Evolutionary conservation across 2,329 filamentous ascomycete species (phyloP).

Genomic region (Madurella mycetomatis): DNA sequence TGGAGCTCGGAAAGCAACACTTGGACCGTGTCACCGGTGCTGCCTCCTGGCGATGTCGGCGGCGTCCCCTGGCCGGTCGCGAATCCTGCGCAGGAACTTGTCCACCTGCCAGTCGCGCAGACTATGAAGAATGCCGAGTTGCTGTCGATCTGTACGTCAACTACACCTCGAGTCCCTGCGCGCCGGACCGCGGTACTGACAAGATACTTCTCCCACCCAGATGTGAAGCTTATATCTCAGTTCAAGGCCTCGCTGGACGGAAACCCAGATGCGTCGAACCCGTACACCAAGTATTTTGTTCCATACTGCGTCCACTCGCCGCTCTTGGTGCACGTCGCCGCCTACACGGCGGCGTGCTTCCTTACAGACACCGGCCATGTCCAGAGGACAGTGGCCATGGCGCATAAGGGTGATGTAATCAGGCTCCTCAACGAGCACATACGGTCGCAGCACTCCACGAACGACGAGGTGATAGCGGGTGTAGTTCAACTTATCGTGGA

Average conservation of each 20-base stretch:
- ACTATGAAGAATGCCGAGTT: conserved; percentile 41
- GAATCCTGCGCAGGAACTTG: conserved; percentile 31
- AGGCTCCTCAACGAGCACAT: conserved; percentile 46
- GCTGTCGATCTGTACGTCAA: conserved; percentile 42
- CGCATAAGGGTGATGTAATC: conserved; percentile 41
- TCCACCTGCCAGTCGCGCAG: conserved; percentile 36
- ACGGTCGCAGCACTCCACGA: conserved; percentile 33
- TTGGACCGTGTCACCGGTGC: conserved; percentile 18
- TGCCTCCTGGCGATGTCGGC: background rate
- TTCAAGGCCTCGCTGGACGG: conserved; percentile 50
- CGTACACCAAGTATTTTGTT: conserved; percentile 45
- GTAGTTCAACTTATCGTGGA: conserved; percentile 47
- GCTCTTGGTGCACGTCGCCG: conserved; percentile 44
- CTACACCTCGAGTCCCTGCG: background rate
- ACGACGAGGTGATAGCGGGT: conserved; percentile 44
- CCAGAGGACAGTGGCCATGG: conserved; percentile 39
- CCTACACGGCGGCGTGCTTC: conserved; percentile 50
- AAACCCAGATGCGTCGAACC: conserved; percentile 39
- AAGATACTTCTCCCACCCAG: conserved; percentile 28
- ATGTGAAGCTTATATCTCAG: conserved; percentile 44
- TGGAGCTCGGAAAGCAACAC: conserved; percentile 9
- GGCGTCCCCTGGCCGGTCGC: conserved; percentile 15
- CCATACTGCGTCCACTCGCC: conserved; percentile 47
- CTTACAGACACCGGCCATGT: conserved; percentile 46
- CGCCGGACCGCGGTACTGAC: background rate